Evolutionary conservation across 495 filamentous ascomycete species (phyloP), one percentile per base, ranked within the genome.

Genomic region (Penicillium odoratum): DNA sequence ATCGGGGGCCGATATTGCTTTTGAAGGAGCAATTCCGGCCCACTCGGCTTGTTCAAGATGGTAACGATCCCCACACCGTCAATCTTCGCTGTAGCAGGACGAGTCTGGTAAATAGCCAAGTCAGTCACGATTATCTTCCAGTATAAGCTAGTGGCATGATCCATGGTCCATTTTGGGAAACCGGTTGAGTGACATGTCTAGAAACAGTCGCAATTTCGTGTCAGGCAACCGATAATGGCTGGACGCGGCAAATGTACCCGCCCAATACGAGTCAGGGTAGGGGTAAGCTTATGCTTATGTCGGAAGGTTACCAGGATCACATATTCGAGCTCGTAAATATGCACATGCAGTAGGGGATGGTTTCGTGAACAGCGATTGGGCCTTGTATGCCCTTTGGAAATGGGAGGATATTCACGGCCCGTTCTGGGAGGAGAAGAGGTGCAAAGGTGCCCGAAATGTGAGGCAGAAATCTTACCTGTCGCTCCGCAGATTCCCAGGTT

Each of bases 21-120:
- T 62, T 94, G 89, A 18, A 97, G 81, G 25, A 97, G 74, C 25
- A 97, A 78, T 62, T 93, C 86, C 0, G 88, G 87, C 9, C 85
- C 85, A 1, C 80, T 80, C 1, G 85, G 74, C 60, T 89, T 88
- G 63, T 90, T 85, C 3, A 98, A 72, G 63, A 98, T 89, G 18
- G 92, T 89, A 31, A 93, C 84, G 56, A 97, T 96, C 18, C 92
- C 92, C 0, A 97, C 93, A 47, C 89, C 93, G 66, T 97, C 94
- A 43, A 96, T 88, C 36, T 83, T 83, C 40, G 85, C 83, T 54
- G 78, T 79, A 49, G 80, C 74, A 0, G 90, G 88, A 3, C 91
- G 82, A 7, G 91, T 94, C 60, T 78, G 48, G 25, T 30, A 28
- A 58, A 51, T 56, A 4, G 46, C 28, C 28, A 28, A 21, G 46